Evolutionary conservation across 75 land plant species (phyloP), one percentile per base, ranked within the genome.

Genomic region (Pinus albicaulis): DNA sequence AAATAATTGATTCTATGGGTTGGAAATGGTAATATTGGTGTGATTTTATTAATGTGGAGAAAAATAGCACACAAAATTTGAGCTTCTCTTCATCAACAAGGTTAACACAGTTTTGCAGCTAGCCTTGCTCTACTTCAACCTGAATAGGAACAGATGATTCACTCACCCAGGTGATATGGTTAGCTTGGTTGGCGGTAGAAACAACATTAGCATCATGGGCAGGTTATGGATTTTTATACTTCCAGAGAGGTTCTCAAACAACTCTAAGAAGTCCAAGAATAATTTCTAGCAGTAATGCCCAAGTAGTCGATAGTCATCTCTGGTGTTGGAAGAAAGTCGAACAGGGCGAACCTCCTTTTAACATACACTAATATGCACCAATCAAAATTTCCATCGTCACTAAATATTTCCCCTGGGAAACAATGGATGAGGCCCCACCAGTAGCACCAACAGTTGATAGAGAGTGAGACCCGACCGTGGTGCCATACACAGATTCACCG

Each of bases 81-180:
- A 96, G 68, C 99, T 98, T 58, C 84, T 94, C 28, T 90, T 90
- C 74, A 82, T 96, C 55, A 96, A 98, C 86, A 94, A 96, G 99
- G 99, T 96, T 2, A 96, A 96, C 73, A 96, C 94, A 60, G 95
- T 90, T 52, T 74, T 96, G 75, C 99, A 96, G 62, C 74, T 96
- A 78, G 77, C 81, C 53, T 85, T 96, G 98, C 99, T 56, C 95
- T 96, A 52, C 88, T 96, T 61, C 92, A 90, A 59, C 99, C 99
- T 20, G 93, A 83, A 83, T 87, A 74, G 89, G 89, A 53, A 86
- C 86, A 12, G 81, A 76, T 19, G 93, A 94, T 76, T 79, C 93
- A 0, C 80, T 90, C 52, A 60, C 74, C 7, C 79, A 83, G 53
- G 75, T 94, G 58, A 84, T 86, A 44, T 82, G 86, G 79, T 86